phyloP scores from a whole-genome alignment of 2,329 filamentous ascomycete genomes.

The Pseudogymnoascus sp. region DNA sequence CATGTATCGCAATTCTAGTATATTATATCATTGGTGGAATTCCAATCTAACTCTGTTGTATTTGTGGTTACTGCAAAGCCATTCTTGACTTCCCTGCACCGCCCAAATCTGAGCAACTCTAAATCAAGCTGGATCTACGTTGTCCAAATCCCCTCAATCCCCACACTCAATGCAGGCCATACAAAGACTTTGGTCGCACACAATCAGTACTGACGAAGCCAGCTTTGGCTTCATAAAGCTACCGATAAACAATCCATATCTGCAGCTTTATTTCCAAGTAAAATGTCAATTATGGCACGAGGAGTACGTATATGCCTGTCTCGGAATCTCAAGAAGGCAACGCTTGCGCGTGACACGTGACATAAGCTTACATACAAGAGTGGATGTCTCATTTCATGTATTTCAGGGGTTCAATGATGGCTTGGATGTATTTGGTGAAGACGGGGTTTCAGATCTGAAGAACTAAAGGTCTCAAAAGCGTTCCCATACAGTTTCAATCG shows the following conservation, averaged over 20 bases:
- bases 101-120: no score
- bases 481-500: background rate
- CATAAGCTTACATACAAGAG: slow-evolving; percentile 3
- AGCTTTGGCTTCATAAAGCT: background rate
- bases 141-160: no score
- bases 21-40: no score
- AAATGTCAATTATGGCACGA: no score
- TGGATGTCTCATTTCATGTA: slow-evolving; percentile 6
- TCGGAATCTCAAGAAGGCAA: background rate
- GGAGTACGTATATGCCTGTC: no score
- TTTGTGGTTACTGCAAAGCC: background rate
- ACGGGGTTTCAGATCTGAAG: slow-evolving; percentile 1
- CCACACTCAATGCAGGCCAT: no score
- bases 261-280: no score
- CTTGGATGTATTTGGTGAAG: background rate
- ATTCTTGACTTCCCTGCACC: background rate
- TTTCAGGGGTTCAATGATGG: slow-evolving; percentile 1
- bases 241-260: no score
- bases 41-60: no score
- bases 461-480: background rate
- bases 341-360: background rate
- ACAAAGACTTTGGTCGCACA: no score
- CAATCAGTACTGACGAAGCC: background rate
- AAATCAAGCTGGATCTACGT: no score
- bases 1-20: no score